A percentile compares a stretch with the other conserved stretches of the same genome.
Conservation (phyloP, 768 basidiomycete genomes). For the Auriscalpium orientale region DNA sequence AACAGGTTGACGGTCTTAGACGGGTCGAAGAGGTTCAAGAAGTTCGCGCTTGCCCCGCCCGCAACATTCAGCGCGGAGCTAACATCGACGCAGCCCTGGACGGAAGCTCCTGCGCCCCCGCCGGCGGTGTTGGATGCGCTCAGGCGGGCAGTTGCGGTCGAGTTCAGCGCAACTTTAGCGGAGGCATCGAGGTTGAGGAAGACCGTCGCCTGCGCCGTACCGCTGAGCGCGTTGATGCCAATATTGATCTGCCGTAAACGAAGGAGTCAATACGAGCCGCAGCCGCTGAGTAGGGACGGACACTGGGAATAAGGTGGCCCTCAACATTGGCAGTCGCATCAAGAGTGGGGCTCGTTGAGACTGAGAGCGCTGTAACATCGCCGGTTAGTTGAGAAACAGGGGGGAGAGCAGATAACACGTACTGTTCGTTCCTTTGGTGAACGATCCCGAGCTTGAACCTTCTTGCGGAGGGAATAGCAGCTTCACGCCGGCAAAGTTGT, state of each 20-base stretch:
- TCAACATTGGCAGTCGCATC: conserved; percentile 31
- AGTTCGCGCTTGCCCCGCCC: background rate
- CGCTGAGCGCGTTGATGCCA: background rate
- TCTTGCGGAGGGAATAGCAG: conserved; percentile 36
- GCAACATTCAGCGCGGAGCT: background rate
- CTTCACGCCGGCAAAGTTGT: conserved; percentile 33
- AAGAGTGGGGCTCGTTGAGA: conserved; percentile 24
- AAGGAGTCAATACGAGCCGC: background rate
- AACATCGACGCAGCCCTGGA: conserved; percentile 4
- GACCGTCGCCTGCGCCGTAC: background rate
- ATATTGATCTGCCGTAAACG: conserved; percentile 22
- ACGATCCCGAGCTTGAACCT: conserved; percentile 18
- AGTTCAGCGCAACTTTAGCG: background rate
- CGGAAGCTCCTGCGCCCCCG: background rate
- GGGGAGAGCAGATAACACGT: conserved; percentile 13
- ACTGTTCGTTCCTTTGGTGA: conserved; percentile 37
- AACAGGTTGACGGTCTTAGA: background rate
- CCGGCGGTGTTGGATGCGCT: background rate
- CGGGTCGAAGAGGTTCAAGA: background rate
- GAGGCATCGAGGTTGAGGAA: conserved; percentile 7
- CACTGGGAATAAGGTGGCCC: conserved; percentile 35
- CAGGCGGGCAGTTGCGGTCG: background rate
- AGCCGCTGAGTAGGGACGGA: background rate
- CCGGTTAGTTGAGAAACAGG: conserved; percentile 8
- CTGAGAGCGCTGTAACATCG: conserved; percentile 31